phyloP scores from a whole-genome alignment of 805 yeast genomes.

The Hanseniaspora singularis region DNA sequence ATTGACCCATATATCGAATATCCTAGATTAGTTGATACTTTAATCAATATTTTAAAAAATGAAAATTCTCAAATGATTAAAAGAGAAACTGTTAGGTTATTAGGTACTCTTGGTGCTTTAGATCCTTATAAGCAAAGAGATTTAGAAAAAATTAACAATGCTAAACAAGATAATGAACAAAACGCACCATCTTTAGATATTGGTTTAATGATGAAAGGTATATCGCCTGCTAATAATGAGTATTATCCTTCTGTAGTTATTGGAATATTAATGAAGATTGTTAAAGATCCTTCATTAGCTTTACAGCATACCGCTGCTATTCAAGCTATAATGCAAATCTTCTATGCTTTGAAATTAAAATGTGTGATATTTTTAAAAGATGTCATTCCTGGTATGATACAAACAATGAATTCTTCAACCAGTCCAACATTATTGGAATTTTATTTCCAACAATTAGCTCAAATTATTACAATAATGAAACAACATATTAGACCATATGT shows the following conservation, averaged over 20 bases:
- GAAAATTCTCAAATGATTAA: constrained; percentile 65
- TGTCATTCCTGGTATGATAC: constrained; percentile 75
- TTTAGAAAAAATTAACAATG: constrained; percentile 59
- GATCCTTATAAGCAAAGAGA: constrained; percentile 94
- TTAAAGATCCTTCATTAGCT: constrained; percentile 74
- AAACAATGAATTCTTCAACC: constrained; percentile 64
- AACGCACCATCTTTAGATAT: constrained; percentile 86
- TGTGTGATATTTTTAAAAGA: constrained; percentile 84
- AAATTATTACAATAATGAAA: constrained; percentile 66
- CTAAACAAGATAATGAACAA: constrained; percentile 46
- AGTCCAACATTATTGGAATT: constrained; percentile 71
- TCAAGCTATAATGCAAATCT: constrained; percentile 87
- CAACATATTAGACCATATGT: constrained; percentile 82
- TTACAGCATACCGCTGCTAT: constrained; percentile 83
- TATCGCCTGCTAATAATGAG: constrained; percentile 85
- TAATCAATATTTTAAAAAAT: constrained; percentile 69
- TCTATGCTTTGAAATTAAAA: constrained; percentile 74
- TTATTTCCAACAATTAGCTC: constrained; percentile 78
- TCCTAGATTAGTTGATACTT: constrained; percentile 73
- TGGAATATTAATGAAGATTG: constrained; percentile 65
- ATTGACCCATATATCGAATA: constrained; percentile 85
- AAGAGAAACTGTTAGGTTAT: constrained; percentile 74
- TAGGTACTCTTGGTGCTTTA: constrained; percentile 91
- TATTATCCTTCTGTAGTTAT: constrained; percentile 93
- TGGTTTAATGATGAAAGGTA: constrained; percentile 80